These are phyloP conservation scores for Leishmania tarentolae DNA, from an alignment of 208 protist species.

Conservation along the genomic window DNA sequence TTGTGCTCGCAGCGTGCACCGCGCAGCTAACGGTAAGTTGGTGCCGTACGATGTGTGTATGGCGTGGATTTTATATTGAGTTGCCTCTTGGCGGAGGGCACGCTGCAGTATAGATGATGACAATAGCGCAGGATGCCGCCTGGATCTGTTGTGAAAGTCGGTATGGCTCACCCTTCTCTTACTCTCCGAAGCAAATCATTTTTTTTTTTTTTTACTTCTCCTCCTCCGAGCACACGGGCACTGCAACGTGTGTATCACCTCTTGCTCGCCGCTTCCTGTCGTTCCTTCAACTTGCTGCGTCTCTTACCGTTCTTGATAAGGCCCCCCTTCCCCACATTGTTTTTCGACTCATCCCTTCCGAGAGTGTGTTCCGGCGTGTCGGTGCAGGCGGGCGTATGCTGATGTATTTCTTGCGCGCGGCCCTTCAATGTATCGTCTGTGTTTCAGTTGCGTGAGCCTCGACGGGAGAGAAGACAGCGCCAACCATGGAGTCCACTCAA, in stretches of 20 bases:
- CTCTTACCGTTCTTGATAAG: background rate
- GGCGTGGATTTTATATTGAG: background rate
- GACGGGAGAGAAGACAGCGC: background rate
- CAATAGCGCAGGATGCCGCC: background rate
- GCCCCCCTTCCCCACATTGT: background rate
- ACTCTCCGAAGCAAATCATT: no score
- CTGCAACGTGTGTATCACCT: no score
- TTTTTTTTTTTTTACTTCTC: no score
- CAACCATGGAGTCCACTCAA: background rate
- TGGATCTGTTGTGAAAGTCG: background rate
- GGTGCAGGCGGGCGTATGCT: background rate
- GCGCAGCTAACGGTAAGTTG: no score
- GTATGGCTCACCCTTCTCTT: background rate
- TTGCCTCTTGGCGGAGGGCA: background rate
- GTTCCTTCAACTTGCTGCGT: background rate
- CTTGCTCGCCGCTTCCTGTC: background rate
- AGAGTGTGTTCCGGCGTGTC: background rate
- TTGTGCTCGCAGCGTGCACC: background rate
- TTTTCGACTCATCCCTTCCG: background rate
- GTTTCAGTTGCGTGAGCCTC: background rate
- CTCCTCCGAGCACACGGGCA: background rate
- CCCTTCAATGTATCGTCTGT: background rate
- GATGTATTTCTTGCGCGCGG: background rate
- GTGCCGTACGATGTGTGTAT: no score
- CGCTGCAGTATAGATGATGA: background rate